phyloP scores from a whole-genome alignment of 495 filamentous ascomycete species.

The Talaromyces thailandensis region DNA sequence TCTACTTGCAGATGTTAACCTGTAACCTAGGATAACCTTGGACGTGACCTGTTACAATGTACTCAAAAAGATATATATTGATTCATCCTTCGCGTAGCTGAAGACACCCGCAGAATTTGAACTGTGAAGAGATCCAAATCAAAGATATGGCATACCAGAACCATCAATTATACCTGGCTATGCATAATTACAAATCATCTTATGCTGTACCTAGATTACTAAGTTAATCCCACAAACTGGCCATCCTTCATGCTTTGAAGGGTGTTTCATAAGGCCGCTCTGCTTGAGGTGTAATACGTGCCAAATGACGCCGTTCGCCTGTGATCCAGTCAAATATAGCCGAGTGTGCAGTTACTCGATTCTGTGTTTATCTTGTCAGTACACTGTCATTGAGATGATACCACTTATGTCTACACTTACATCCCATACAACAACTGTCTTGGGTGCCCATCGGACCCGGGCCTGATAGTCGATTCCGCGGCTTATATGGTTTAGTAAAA shows the following conservation, averaged over 20 bases:
- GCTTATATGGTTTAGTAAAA: slow-evolving; percentile 69
- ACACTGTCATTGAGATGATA: not conserved
- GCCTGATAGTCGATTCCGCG: slow-evolving; percentile 69
- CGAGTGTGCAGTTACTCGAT: slow-evolving; percentile 72
- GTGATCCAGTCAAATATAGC: slow-evolving; percentile 70
- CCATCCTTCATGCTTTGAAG: not conserved
- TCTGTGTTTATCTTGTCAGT: slow-evolving; percentile 27
- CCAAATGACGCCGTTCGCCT: slow-evolving; percentile 65
- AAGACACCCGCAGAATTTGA: too few species aligned
- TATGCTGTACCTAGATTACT: too few species aligned
- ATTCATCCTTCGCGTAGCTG: too few species aligned
- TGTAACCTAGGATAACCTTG: too few species aligned
- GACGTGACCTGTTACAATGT: too few species aligned
- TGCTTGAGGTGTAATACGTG: slow-evolving; percentile 75
- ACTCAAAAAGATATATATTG: too few species aligned
- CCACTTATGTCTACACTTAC: slow-evolving; percentile 19
- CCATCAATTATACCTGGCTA: too few species aligned
- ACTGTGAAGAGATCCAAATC: too few species aligned
- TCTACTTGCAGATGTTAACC: too few species aligned
- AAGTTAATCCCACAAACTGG: not conserved
- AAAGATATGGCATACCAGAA: too few species aligned
- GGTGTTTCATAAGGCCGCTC: slow-evolving; percentile 40
- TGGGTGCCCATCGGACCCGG: slow-evolving; percentile 63
- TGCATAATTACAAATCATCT: too few species aligned
- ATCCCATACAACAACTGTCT: slow-evolving; percentile 80